A percentile compares a stretch with the other conserved stretches of the same genome.
Evolutionary conservation across 306 rosid species (phyloP).

Genomic region (Vachellia pachyceras): DNA sequence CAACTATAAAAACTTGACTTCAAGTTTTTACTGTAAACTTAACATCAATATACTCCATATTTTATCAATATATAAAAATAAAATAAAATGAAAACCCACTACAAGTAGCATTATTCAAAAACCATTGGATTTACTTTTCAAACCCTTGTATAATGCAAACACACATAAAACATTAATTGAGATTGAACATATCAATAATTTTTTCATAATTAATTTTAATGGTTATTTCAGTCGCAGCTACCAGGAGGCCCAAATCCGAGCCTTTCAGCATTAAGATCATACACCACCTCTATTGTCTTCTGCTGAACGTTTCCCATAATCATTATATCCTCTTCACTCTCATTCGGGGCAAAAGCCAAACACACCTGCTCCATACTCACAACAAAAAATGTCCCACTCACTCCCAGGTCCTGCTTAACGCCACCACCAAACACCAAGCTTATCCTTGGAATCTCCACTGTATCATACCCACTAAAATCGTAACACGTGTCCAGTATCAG

Average conservation of each 20-base stretch:
- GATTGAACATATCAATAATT: too few species aligned
- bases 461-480: constrained; percentile 38
- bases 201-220: too few species aligned
- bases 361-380: constrained; percentile 1
- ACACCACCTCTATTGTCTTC: constrained; percentile 48
- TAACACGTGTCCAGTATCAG: constrained; percentile 72
- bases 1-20: too few species aligned
- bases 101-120: too few species aligned
- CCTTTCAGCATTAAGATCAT: constrained; percentile 61
- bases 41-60: too few species aligned
- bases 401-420: constrained; percentile 33
- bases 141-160: too few species aligned
- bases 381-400: constrained; percentile 39
- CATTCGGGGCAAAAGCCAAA: background rate
- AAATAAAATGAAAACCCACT: too few species aligned
- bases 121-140: too few species aligned
- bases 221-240: constrained; percentile 46
- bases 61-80: too few species aligned
- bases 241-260: constrained; percentile 57
- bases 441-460: constrained; percentile 44
- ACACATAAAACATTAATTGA: too few species aligned
- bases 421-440: constrained; percentile 44
- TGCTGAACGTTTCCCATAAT: background rate
- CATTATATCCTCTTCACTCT: background rate
- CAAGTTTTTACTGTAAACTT: too few species aligned